Evolutionary conservation across 371 early-diverging fungal genomes (phyloP).

Genomic region (Haplosporangium sp.): DNA sequence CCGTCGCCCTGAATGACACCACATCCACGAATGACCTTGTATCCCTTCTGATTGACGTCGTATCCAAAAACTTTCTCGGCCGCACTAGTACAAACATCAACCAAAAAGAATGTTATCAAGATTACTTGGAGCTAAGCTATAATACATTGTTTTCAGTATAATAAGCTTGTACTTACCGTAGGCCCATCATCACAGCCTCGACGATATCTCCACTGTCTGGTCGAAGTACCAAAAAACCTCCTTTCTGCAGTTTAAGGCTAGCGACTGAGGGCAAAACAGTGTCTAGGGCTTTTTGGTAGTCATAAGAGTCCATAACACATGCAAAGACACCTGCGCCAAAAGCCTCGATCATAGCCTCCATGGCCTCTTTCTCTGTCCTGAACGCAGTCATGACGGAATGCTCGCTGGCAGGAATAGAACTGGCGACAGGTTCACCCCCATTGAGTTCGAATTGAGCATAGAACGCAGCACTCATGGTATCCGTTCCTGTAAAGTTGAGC

Average conservation of each 20-base stretch:
- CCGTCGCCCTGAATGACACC: constrained; percentile 90
- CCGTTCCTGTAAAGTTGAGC: constrained; percentile 84
- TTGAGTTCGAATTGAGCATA: constrained; percentile 82
- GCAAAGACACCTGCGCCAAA: constrained; percentile 81
- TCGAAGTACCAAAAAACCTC: constrained; percentile 82
- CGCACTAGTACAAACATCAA: constrained; percentile 54
- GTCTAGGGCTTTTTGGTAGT: constrained; percentile 76
- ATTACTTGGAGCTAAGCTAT: too few relatives aligned
- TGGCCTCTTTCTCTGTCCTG: constrained; percentile 74
- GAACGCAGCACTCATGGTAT: constrained; percentile 81
- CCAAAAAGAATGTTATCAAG: neutral
- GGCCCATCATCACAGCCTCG: constrained; percentile 75
- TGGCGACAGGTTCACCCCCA: constrained; percentile 73
- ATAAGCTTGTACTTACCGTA: constrained; percentile 55
- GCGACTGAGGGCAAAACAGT: constrained; percentile 76
- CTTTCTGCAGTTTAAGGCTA: constrained; percentile 61
- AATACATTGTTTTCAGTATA: neutral
- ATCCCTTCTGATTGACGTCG: constrained; percentile 76
- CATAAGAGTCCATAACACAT: constrained; percentile 85
- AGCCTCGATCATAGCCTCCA: constrained; percentile 65
- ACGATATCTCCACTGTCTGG: constrained; percentile 88
- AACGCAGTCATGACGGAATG: constrained; percentile 89
- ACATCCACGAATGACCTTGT: constrained; percentile 67
- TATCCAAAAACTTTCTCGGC: constrained; percentile 79
- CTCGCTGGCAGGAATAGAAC: constrained; percentile 88